phyloP scores from a whole-genome alignment of 306 rosid species.

The Cajanus cajan region DNA sequence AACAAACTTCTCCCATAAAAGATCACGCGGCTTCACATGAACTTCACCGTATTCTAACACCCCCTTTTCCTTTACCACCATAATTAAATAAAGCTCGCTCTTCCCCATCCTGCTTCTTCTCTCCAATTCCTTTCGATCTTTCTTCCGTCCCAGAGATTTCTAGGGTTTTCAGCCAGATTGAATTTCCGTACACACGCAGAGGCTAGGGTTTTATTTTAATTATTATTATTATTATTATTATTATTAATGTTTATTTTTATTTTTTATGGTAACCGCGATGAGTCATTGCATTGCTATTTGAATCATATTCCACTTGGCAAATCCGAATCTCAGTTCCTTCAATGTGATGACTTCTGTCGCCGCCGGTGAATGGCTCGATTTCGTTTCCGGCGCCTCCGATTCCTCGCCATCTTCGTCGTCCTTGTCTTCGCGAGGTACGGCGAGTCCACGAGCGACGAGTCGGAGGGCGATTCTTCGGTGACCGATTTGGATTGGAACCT shows the following conservation, averaged over 20 bases:
- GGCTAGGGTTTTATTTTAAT: slow-evolving; percentile 23
- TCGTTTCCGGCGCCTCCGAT: slow-evolving; percentile 44
- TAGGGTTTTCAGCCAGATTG: slow-evolving; percentile 59
- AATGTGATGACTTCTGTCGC: slow-evolving; percentile 67
- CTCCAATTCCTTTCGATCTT: slow-evolving; percentile 30
- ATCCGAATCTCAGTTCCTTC: slow-evolving; percentile 32
- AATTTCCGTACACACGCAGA: not conserved
- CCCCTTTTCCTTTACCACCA: slow-evolving; percentile 7
- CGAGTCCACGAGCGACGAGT: slow-evolving; percentile 30
- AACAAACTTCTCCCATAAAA: not conserved
- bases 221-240: no score
- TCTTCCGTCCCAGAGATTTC: slow-evolving; percentile 43
- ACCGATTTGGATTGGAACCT: slow-evolving; percentile 63
- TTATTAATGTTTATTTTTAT: not conserved
- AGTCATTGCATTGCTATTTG: slow-evolving; percentile 39
- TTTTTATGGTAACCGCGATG: slow-evolving; percentile 25
- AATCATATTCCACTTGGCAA: slow-evolving; percentile 33
- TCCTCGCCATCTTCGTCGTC: slow-evolving; percentile 34
- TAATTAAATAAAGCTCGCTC: slow-evolving; percentile 46
- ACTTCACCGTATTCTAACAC: not conserved
- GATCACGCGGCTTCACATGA: slow-evolving; percentile 6
- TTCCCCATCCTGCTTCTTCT: slow-evolving; percentile 24
- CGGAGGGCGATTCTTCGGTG: slow-evolving; percentile 45
- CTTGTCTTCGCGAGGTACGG: slow-evolving; percentile 25
- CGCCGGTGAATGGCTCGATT: slow-evolving; percentile 86